Evolutionary conservation across 441 rosid genomes (phyloP), one percentile per base, ranked within the genome.

Genomic region (Gossypium trilobum): DNA sequence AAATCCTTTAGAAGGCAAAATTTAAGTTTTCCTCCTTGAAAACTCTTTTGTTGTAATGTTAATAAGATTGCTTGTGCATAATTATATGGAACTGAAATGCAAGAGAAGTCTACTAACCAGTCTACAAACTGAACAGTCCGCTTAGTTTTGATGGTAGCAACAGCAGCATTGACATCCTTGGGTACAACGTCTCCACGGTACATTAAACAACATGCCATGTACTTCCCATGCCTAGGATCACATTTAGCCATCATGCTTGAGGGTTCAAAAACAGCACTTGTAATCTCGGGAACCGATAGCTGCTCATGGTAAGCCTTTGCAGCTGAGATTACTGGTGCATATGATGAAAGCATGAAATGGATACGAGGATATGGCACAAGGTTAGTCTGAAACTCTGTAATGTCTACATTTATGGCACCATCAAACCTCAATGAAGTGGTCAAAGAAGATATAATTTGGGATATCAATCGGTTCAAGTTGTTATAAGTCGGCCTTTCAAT

Each of bases 361-460:
- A 90, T 90, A 70, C 90, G 88, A 66, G 96, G 96, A 80, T 88
- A 90, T n/a, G 93, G 93, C 54, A 90, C 96, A 68, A 90, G 92
- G 78, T 90, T 90, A 25, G 96, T 90, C 74, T 88, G 92, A 66
- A 90, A 88, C 82, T 90, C 93, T 3, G 93, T 86, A 68, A 90
- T 72, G 73, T 90, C 96, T 78, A 90, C 96, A 11, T 90, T 88
- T 27, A 90, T 88, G 76, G 96, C 96, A 56, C 96, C 96, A 78
- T 90, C 96, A 75, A 90, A 90, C 80, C 96, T 87, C 84, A 90
- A 79, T 54, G 91, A 90, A 39, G 91, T 85, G 68, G 93, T 90
- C 71, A 90, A 77, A 25, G 93, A 90, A 71, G 96, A 90, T 58
- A 90, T 87, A 20, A 84, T 82, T 69, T 90, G 92, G 61, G 92